Base-by-base conservation (phyloP, 2,329 filamentous ascomycete species). In the Pezicula radicicola region DNA sequence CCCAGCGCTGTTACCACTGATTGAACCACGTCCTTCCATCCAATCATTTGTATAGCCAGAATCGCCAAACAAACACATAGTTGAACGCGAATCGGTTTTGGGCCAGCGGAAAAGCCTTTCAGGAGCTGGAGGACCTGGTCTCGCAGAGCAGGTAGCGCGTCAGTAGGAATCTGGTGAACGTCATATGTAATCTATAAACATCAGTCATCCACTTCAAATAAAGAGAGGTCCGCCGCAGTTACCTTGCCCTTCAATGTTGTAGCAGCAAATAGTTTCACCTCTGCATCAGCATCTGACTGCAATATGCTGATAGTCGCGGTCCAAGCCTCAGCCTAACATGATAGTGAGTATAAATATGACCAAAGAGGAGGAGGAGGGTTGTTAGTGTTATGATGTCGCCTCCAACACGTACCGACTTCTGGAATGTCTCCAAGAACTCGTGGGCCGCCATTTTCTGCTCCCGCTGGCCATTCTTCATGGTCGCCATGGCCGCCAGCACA, bases 221-320 rank as follows among this genome's bases (percentile, higher is more conserved):
- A 48, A 36, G 19, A 18, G 15, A 36, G 27, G 33, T 48, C 36
- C 37, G 33, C 21, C 42, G 39, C 43, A 50, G 75, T 60, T 77
- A 97, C 94, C 87, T 99, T 99, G 78, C 94, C 94, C 76, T 96
- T 96, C 66, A 99, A 77, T 48, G 94, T 99, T 44, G 93, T 97
- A 53, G 94, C 94, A 44, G 94, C 94, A 71, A 99, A 99, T 55
- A 99, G 78, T 69, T 94, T 94, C 25, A 90, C 89, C 70, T 96
- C 91, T 47, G 88, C 80, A 57, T 92, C 87, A 50, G 88, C 83
- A 57, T 87, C 80, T 46, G 90, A 89, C 70, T 96, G 90, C 56
- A 99, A 76, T 57, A 99, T 89, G 49, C 85, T 83, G 68, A 97
- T 87, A 56, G 91, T 92, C 44, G 88, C 87, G 42, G 86, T 87